Base-by-base conservation (phyloP, 306 rosid genomes). In the Senna siamea region DNA sequence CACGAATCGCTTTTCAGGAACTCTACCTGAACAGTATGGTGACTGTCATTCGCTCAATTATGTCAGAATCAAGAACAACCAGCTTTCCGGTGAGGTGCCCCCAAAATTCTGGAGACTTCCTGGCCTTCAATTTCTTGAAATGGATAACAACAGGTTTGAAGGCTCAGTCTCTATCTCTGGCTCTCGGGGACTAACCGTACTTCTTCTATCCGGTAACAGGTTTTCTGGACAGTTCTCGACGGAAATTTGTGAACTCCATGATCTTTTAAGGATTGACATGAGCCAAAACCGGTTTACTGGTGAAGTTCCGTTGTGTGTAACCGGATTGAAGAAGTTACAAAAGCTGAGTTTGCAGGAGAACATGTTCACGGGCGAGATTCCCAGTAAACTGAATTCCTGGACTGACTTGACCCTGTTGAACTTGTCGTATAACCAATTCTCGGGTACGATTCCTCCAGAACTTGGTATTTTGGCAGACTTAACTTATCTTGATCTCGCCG, bases 401-500 rank as follows among this genome's bases (percentile, higher is more conserved):
- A 80, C 70, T 5, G 83, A 81, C n/a, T 69, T 94, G 75, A 81
- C 86, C 0, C 86, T 83, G 72, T 37, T 94, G 55, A 87, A 94
- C 74, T 74, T 94, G 5, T 87, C 98, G 0, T 40, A 65, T 38
- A 94, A 94, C 59, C 56, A 2, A 38, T 72, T 94, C 44, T 4
- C 80, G 8, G 93, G 99, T 43, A 20, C 80, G 9, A 94, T 94
- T 46, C 98, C 98, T 0, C 78, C 81, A 1, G 66, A 80, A 20
- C 85, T 94, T 0, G 96, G 96, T 0, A 7, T 58, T 2, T 81
- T 92, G 26, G 92, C 86, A 1, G 80, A 76, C 10, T 78, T 94
- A 32, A 84, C 64, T 5, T 87, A 79, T 73, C 91, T 94, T 37
- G 98, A 94, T 50, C 93, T 92, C 40, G 84, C 98, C 11, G 67